Evolutionary conservation across 108 stramenopile genomes (phyloP).

Genomic region (Pseudonitzschia pungens): DNA sequence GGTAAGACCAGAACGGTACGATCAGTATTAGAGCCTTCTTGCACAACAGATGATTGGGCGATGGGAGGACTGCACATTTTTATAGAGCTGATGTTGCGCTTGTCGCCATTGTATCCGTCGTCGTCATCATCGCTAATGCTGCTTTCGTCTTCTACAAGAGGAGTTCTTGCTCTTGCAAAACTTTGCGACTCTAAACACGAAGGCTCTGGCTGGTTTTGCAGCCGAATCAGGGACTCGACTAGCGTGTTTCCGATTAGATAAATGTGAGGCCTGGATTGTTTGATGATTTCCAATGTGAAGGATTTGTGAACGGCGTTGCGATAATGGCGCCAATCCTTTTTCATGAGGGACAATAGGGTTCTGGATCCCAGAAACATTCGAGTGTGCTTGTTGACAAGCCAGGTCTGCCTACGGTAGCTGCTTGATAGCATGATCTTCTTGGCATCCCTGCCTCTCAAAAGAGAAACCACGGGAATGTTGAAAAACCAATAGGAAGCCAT

Average conservation of each 20-base stretch:
- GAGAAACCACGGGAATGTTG: background rate
- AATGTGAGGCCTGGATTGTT: slow-evolving; percentile 7
- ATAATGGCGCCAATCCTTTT: slow-evolving; percentile 37
- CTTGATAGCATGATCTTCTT: slow-evolving; percentile 15
- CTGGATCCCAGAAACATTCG: slow-evolving; percentile 20
- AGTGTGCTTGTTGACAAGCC: slow-evolving; percentile 21
- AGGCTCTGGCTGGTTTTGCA: background rate
- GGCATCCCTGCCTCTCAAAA: slow-evolving; percentile 21
- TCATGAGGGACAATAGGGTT: slow-evolving; percentile 17
- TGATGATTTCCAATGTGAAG: slow-evolving; percentile 8
- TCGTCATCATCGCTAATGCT: background rate
- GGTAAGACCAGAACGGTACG: background rate
- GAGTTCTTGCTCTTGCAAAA: background rate
- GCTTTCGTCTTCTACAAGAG: background rate
- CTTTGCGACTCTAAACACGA: background rate
- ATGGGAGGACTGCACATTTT: background rate
- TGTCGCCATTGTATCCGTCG: too few relatives aligned
- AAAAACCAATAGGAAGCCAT: slow-evolving; percentile 10
- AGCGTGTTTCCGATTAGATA: slow-evolving; percentile 2
- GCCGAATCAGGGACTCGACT: background rate
- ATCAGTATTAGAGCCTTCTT: background rate
- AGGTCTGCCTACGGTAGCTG: slow-evolving; percentile 8
- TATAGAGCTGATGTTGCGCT: background rate
- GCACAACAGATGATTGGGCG: background rate
- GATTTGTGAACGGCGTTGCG: slow-evolving; percentile 28